A percentile compares a stretch with the other conserved stretches of the same genome.
Evolutionary conservation across 768 basidiomycete species (phyloP).

Genomic region (Mycena chlorophos): DNA sequence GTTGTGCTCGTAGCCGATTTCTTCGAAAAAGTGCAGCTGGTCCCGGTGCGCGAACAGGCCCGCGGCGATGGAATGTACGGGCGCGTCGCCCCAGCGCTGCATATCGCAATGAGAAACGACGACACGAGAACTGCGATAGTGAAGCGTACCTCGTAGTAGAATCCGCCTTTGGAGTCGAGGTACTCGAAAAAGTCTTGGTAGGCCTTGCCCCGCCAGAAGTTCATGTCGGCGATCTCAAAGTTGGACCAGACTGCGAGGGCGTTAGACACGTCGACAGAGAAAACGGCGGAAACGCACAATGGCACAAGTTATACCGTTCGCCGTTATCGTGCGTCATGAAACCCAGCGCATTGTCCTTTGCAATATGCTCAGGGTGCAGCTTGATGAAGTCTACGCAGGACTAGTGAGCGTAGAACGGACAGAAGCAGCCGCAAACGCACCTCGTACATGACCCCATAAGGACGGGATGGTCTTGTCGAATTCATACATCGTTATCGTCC

Average conservation of each 20-base stretch:
- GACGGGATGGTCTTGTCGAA: constrained; percentile 74
- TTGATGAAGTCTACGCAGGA: constrained; percentile 50
- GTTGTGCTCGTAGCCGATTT: constrained; percentile 64
- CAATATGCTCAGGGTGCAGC: constrained; percentile 54
- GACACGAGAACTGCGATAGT: constrained; percentile 30
- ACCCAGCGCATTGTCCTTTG: constrained; percentile 57
- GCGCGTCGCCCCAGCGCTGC: constrained; percentile 59
- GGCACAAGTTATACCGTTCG: constrained; percentile 69
- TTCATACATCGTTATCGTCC: constrained; percentile 75
- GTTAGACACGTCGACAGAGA: not conserved
- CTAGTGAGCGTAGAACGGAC: not conserved
- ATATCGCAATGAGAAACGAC: constrained; percentile 35
- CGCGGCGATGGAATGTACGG: constrained; percentile 68
- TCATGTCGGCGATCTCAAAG: constrained; percentile 71
- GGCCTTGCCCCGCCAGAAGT: constrained; percentile 64
- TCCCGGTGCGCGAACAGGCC: constrained; percentile 57
- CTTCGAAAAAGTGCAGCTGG: constrained; percentile 72
- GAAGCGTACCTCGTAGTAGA: constrained; percentile 64
- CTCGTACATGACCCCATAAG: constrained; percentile 69
- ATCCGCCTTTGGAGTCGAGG: constrained; percentile 60
- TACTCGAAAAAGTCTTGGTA: constrained; percentile 68
- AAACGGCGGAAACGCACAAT: constrained; percentile 47
- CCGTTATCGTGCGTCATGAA: constrained; percentile 55
- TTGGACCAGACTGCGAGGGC: constrained; percentile 52
- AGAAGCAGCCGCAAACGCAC: constrained; percentile 34